These are phyloP conservation scores for Vaccinium myrtillus DNA, from an alignment of 148 eudicot species.

Conservation along the genomic window DNA sequence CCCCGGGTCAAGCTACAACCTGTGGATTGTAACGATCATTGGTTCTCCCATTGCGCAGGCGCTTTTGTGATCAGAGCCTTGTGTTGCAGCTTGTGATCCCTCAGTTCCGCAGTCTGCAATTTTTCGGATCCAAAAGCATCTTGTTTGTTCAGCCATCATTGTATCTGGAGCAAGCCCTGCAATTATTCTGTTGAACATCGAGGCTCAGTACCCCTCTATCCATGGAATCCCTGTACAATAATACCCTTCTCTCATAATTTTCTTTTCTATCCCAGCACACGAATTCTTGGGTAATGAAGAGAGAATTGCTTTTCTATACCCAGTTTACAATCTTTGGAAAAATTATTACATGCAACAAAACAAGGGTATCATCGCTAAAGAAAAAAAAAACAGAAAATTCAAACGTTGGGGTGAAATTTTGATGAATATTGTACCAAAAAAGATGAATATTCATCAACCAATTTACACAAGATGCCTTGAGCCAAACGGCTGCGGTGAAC, in stretches of 20 bases:
- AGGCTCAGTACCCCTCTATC: neutral
- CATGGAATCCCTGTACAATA: neutral
- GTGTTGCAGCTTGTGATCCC: neutral
- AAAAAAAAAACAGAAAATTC: neutral
- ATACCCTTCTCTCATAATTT: neutral
- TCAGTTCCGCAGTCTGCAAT: neutral
- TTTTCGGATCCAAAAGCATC: neutral
- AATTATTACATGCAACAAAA: neutral
- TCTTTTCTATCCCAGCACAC: neutral
- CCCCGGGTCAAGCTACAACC: too few species aligned
- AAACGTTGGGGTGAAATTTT: neutral
- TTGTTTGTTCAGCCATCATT: neutral
- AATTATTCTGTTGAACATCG: neutral
- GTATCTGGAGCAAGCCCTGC: neutral
- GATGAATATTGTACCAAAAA: neutral
- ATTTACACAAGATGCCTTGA: neutral
- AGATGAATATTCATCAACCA: neutral
- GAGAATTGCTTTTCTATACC: neutral
- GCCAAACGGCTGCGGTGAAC: neutral
- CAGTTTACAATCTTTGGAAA: neutral
- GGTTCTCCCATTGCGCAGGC: neutral
- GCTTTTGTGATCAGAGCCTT: neutral
- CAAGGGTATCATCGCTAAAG: neutral
- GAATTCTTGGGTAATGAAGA: neutral
- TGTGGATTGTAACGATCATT: too few species aligned